Evolutionary conservation across 176 grass and related monocot genomes (phyloP), one percentile per base, ranked within the genome.

Genomic region (Pontederia crassipes): DNA sequence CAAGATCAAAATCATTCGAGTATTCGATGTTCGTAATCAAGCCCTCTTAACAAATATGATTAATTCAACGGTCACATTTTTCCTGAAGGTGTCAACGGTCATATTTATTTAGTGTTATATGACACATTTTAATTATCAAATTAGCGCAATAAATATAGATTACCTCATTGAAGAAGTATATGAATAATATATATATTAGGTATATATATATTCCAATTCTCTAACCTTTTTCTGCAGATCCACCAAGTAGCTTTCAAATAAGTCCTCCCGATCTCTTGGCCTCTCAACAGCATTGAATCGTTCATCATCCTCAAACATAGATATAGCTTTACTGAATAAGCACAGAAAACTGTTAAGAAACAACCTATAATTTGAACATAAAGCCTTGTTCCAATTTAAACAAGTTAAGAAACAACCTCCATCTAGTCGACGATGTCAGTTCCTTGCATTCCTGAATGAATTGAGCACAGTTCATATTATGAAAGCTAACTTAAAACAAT

Each of bases 211-310:
- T 40, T 1, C 2, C 32, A 40, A 40, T 40, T 50, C 14, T 28
- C 47, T 9, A 65, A 98, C 93, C 93, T 98, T 89, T 69, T 98
- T 98, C 61, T 92, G 93, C 15, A 98, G 93, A 46, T 98, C 88
- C 55, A 83, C 79, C 27, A 98, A 55, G 83, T 92, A 98, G 54
- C 77, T 89, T 71, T 98, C 93, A 79, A 89, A 98, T 48, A 98
- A 76, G 77, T 98, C 88, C 79, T 98, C 93, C 28, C 93, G 88
- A 16, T 98, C 93, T 81, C 80, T 92, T 40, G 79, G 26, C 35
- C 88, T 80, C 17, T 92, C 88, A 70, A 92, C 83, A 46, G 83
- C 83, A 78, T 62, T 78, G 40, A 92, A 92, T 52, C 88, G 67
- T 58, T 83, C 83, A 78, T 86, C 88, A 45, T 74, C 77, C 72